Evolutionary conservation across 441 rosid species (phyloP).

Genomic region (Biscutella laevigata): DNA sequence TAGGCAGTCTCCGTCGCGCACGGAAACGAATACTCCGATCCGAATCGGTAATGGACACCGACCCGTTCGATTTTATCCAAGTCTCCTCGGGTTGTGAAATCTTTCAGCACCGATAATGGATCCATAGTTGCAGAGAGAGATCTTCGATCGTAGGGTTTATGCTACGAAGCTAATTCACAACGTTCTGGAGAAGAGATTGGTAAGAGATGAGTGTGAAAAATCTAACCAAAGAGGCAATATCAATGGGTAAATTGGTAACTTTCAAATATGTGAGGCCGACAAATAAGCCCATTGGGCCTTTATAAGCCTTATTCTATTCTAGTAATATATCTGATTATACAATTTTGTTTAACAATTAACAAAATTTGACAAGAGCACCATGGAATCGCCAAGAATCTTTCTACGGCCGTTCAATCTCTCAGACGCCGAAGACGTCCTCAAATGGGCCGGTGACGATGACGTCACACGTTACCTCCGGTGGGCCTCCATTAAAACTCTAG

Average conservation of each 20-base stretch:
- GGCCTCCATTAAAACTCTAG: slow-evolving; percentile 7
- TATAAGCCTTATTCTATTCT: no score
- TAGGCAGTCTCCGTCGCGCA: slow-evolving; percentile 59
- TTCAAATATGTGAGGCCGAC: not conserved
- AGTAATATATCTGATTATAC: no score
- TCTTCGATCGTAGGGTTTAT: slow-evolving; percentile 17
- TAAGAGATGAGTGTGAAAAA: not conserved
- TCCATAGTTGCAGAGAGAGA: slow-evolving; percentile 39
- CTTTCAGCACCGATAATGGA: slow-evolving; percentile 70
- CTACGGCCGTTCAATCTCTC: slow-evolving; percentile 13
- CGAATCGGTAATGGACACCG: slow-evolving; percentile 60
- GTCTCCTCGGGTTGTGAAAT: slow-evolving; percentile 59
- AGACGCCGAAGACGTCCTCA: slow-evolving; percentile 14
- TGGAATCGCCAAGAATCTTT: slow-evolving; percentile 14
- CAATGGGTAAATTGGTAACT: not conserved
- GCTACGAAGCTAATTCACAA: no score
- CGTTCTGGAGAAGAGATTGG: no score
- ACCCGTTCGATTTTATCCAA: slow-evolving; percentile 50
- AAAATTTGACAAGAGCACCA: not conserved
- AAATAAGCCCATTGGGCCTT: slow-evolving; percentile 1
- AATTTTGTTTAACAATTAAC: no score
- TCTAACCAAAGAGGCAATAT: no score
- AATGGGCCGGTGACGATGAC: slow-evolving; percentile 21
- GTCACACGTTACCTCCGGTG: slow-evolving; percentile 22
- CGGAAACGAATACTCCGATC: slow-evolving; percentile 59